phyloP scores from a whole-genome alignment of 257 asterid genomes.

The Gentiana straminea region DNA sequence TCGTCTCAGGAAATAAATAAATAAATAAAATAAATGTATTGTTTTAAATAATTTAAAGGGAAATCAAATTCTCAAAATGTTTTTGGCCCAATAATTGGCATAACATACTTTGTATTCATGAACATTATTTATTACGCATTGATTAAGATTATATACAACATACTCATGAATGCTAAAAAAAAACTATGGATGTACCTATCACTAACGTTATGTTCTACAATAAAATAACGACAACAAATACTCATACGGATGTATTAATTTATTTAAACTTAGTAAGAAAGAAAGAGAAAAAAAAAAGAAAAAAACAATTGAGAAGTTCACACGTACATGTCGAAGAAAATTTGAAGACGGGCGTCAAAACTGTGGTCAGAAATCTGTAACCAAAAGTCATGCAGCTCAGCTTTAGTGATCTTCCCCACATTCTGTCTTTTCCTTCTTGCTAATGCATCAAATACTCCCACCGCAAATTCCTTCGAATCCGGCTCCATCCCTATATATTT shows the following conservation, averaged over 20 bases:
- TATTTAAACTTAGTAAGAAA: neutral
- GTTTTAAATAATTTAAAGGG: no score
- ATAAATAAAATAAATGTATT: neutral
- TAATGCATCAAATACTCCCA: constrained; percentile 72
- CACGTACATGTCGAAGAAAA: constrained; percentile 84
- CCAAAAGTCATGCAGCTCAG: constrained; percentile 83
- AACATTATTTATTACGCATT: no score
- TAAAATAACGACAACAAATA: neutral
- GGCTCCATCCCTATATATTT: constrained; percentile 48
- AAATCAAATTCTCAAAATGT: no score
- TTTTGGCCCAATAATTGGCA: no score
- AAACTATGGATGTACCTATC: neutral
- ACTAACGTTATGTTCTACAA: neutral
- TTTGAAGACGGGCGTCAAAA: constrained; percentile 89
- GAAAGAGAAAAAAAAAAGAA: neutral
- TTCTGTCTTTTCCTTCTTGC: constrained; percentile 66
- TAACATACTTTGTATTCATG: no score
- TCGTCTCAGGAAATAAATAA: neutral
- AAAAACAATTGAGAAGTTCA: neutral
- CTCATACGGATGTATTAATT: neutral
- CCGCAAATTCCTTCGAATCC: constrained; percentile 84
- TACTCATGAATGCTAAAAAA: no score
- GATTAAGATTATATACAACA: no score
- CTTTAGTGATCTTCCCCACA: constrained; percentile 45
- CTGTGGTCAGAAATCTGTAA: constrained; percentile 74